Base-by-base conservation (phyloP, 2,329 filamentous ascomycete genomes). In the Ophiostoma pallidulum region DNA sequence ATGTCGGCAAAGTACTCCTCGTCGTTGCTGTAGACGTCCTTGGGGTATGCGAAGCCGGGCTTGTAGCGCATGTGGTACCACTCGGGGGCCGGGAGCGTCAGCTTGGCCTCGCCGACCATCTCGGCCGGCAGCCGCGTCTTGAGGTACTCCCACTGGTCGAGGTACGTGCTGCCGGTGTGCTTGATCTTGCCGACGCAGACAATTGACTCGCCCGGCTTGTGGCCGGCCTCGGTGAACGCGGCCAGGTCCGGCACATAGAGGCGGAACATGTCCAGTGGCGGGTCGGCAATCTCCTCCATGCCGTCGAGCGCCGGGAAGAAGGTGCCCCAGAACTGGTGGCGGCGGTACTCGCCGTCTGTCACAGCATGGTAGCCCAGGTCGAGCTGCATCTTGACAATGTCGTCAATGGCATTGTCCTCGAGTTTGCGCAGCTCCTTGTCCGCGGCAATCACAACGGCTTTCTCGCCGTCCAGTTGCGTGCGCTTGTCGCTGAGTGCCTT, bases 21-120 rank as follows among this genome's bases (percentile, higher is more conserved):
- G 37, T 73, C 69, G 37, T 66, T 68, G 45, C 58, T 53, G 49
- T 75, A 75, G 41, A 70, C 67, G 6, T 70, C 65, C 54, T 68
- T 67, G 16, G 68, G 66, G 56, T 73, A 75, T 26, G 71, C 71
- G 47, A 62, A 63, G 14, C 73, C 73, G 9, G 68, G 64, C 19
- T 70, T 62, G 54, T 75, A 72, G 35, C 74, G 62, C 20, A 71
- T 66, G 49, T 69, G 82, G 58, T 82, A 83, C 78, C 77, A 82
- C 56, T 75, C 73, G 2, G 78, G 78, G 2, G 77, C 75, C 14
- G 77, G 73, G 42, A 83, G 60, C 8, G 79, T 82, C 48, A 82
- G 68, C 65, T 84, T 82, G 56, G 81, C 73, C 53, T 82, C 77
- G 53, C 77, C 76, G 58, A 80, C 76, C 47, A 77, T 67, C 26